Evolutionary conservation across 73 alveolate species (phyloP), one percentile per base, ranked within the genome.

Genomic region (Urostyla sp.): DNA sequence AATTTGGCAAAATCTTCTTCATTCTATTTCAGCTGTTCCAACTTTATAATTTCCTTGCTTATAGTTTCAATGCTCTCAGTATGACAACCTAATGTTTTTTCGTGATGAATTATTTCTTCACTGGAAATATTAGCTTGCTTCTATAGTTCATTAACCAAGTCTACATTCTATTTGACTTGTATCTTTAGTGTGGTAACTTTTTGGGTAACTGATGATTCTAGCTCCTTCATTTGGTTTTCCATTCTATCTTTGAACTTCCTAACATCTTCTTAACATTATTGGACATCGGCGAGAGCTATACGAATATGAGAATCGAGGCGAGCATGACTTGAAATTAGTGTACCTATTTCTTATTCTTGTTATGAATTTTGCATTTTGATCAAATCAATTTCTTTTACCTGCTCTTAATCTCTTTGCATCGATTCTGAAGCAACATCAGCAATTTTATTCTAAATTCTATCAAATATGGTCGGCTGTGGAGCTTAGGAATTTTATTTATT

Each of bases 261-360:
- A 16, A 40, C 67, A 6, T 66, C 80, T 18, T 28, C 16, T 26
- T 44, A 43, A 18, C 27, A 43, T 7, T 50, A n/a, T 3, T 6
- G 24, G 3, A 66, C 80, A 66, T 66, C 80, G n/a, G 37, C 44
- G 23, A 66, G 43, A 6, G 80, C 80, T 40, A 66, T 66, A 7
- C 52, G 36, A 4, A 66, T 66, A 66, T 66, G 80, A 18, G 59
- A 6, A n/a, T 66, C 80, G 6, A 66, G 34, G 21, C 59, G 37
- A 16, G 37, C 16, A 16, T 43, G 37, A 21, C 44, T 31, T 3
- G 30, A 18, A 5, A 40, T 10, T 8, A 66, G 66, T 13, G 80
- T 66, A 2, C 7, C 34, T 5, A 66, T 66, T 6, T 66, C 28
- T 43, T 66, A 59, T 21, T 66, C 63, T 15, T 15, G 16, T 18